Percentiles rank a stretch among this genome's conserved stretches.
phyloP scores from a whole-genome alignment of 805 yeast genomes.

The Candida sanyiensis region DNA sequence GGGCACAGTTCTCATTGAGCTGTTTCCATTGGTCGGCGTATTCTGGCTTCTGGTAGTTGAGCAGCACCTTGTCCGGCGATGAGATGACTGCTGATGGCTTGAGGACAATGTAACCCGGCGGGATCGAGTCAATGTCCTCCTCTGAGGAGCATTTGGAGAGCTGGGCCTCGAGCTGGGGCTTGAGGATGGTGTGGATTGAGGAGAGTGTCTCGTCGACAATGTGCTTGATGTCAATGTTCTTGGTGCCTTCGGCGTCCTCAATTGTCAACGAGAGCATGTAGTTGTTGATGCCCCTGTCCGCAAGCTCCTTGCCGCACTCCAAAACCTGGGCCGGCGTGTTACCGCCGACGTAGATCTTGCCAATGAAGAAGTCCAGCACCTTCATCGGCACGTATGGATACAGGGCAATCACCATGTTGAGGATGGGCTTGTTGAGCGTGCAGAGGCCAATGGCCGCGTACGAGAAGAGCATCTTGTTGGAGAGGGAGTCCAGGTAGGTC shows the following conservation, averaged over 20 bases:
- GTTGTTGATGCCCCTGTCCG: constrained; percentile 74
- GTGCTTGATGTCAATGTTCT: constrained; percentile 48
- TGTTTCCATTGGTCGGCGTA: constrained; percentile 47
- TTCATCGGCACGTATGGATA: constrained; percentile 75
- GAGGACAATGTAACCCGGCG: constrained; percentile 88
- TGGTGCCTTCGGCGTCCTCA: constrained; percentile 83
- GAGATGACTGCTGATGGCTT: constrained; percentile 87
- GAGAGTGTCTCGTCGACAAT: constrained; percentile 59
- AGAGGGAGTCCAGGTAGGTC: constrained; percentile 47
- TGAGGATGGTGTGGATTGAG: constrained; percentile 61
- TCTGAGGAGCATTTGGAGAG: constrained; percentile 44
- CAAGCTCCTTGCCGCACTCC: constrained; percentile 60
- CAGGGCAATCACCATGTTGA: constrained; percentile 53
- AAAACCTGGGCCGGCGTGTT: constrained; percentile 66
- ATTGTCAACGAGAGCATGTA: constrained; percentile 95
- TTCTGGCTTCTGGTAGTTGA: constrained; percentile 51
- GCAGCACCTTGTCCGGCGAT: constrained; percentile 69
- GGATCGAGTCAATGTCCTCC: constrained; percentile 54
- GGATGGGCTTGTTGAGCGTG: constrained; percentile 56
- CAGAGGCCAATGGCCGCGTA: constrained; percentile 64
- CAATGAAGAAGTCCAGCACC: constrained; percentile 65
- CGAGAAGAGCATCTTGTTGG: constrained; percentile 52
- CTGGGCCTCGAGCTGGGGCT: constrained; percentile 51
- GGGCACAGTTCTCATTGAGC: constrained; percentile 61
- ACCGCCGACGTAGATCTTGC: constrained; percentile 88